Conservation (phyloP, 306 rosid species). For the Medicago lupulina region DNA sequence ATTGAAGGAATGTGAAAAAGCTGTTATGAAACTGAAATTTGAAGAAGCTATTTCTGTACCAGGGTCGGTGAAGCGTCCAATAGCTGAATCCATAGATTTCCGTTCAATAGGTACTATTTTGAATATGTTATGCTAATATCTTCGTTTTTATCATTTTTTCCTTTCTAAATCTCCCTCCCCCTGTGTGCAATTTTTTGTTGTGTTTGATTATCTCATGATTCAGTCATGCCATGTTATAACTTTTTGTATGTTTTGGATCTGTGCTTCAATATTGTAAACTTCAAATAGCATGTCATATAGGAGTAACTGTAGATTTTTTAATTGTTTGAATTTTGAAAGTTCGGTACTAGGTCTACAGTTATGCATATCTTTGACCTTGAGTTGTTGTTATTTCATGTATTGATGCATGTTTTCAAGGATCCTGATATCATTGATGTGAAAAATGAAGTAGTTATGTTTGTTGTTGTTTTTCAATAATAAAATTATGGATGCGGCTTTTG, state of each 20-base stretch:
- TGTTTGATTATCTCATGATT: slow-evolving; percentile 23
- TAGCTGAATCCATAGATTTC: slow-evolving; percentile 76
- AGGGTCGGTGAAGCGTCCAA: slow-evolving; percentile 62
- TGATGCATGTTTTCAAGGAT: slow-evolving; percentile 33
- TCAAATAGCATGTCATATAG: slow-evolving; percentile 27
- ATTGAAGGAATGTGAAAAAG: slow-evolving; percentile 97
- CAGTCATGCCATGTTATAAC: neutral
- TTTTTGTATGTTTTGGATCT: slow-evolving; percentile 26
- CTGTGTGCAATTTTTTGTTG: neutral
- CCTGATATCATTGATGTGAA: slow-evolving; percentile 26
- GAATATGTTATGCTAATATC: slow-evolving; percentile 27
- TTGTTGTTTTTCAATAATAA: slow-evolving; percentile 17
- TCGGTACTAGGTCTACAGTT: slow-evolving; percentile 17
- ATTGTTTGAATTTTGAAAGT: slow-evolving; percentile 15
- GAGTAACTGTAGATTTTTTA: slow-evolving; percentile 8
- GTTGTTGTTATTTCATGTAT: slow-evolving; percentile 13
- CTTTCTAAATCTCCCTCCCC: neutral
- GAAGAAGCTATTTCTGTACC: slow-evolving; percentile 93
- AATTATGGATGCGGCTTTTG: slow-evolving; percentile 18
- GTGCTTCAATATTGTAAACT: slow-evolving; percentile 22
- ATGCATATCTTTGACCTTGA: slow-evolving; percentile 24
- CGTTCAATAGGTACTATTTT: slow-evolving; percentile 75
- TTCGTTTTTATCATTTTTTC: slow-evolving; percentile 4
- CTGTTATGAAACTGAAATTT: slow-evolving; percentile 90
- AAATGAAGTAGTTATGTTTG: slow-evolving; percentile 12